Evolutionary conservation across 176 grass and related monocot genomes (phyloP).

Genomic region (Aegilops bicornis): DNA sequence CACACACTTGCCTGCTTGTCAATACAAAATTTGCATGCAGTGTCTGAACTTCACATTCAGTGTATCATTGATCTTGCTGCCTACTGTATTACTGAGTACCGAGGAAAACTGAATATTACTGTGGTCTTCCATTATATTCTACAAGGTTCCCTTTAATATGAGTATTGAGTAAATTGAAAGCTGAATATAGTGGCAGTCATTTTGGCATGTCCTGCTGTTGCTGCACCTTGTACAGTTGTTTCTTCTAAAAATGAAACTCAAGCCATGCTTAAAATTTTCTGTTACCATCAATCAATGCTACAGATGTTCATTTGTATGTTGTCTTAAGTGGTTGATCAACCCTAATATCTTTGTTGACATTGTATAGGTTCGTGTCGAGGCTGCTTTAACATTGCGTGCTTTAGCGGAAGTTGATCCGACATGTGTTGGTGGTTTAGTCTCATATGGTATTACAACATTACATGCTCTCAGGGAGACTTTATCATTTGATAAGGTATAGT

Average conservation of each 20-base stretch:
- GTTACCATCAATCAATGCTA: neutral
- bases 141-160: neutral
- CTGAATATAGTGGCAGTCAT: neutral
- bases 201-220: neutral
- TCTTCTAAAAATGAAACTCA: constrained; percentile 14
- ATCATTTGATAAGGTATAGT: constrained; percentile 90
- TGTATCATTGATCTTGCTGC: constrained; percentile 4
- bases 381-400: constrained; percentile 90
- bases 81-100: neutral
- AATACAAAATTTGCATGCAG: neutral
- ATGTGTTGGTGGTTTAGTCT: constrained; percentile 98
- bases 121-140: neutral
- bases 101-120: constrained; percentile 5
- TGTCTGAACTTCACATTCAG: constrained; percentile 14
- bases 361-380: constrained; percentile 86
- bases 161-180: neutral
- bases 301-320: neutral
- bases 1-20: neutral
- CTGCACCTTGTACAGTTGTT: neutral
- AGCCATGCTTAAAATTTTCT: neutral
- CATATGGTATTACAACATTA: constrained; percentile 89
- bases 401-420: constrained; percentile 98
- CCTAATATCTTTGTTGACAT: constrained; percentile 35
- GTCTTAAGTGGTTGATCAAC: constrained; percentile 19
- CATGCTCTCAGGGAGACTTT: constrained; percentile 84